Conservation (phyloP, 2,329 filamentous ascomycete species). For the Claviceps sp. region DNA sequence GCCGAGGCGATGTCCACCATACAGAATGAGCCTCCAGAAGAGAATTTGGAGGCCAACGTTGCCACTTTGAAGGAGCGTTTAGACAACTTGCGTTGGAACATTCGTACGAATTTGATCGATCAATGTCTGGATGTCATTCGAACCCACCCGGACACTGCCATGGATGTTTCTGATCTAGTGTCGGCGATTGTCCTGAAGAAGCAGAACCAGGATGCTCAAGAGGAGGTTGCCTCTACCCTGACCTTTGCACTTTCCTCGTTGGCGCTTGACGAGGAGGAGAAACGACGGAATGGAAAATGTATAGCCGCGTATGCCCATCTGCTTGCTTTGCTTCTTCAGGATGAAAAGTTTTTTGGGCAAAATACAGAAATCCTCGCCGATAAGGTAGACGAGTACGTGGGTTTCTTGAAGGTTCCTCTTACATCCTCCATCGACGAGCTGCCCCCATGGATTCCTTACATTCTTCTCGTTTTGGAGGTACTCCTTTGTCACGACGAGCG, state of each 20-base stretch:
- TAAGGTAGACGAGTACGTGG: conserved; percentile 61
- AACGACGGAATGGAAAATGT: conserved; percentile 46
- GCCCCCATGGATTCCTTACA: conserved; percentile 85
- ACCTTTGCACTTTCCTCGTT: conserved; percentile 70
- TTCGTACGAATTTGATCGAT: conserved; percentile 71
- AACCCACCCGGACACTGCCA: conserved; percentile 74
- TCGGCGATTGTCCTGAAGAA: conserved; percentile 53
- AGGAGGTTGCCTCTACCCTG: conserved; percentile 70
- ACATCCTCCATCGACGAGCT: conserved; percentile 59
- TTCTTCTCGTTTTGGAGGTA: conserved; percentile 80
- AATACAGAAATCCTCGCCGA: conserved; percentile 63
- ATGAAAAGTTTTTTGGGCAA: conserved; percentile 65
- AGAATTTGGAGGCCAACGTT: conserved; percentile 8
- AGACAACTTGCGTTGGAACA: conserved; percentile 56
- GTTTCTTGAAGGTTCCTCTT: conserved; percentile 60
- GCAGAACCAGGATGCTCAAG: conserved; percentile 40
- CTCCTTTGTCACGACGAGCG: conserved; percentile 82
- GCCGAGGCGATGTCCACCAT: background rate
- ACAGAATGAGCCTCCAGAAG: conserved; percentile 8
- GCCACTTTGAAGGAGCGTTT: conserved; percentile 55
- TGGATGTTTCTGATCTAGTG: conserved; percentile 83
- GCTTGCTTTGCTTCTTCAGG: conserved; percentile 74
- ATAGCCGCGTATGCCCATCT: conserved; percentile 88
- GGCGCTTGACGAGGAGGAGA: conserved; percentile 44
- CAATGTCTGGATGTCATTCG: conserved; percentile 83